Conservation (phyloP, 805 yeast genomes). For the Teunomyces tritomae region DNA sequence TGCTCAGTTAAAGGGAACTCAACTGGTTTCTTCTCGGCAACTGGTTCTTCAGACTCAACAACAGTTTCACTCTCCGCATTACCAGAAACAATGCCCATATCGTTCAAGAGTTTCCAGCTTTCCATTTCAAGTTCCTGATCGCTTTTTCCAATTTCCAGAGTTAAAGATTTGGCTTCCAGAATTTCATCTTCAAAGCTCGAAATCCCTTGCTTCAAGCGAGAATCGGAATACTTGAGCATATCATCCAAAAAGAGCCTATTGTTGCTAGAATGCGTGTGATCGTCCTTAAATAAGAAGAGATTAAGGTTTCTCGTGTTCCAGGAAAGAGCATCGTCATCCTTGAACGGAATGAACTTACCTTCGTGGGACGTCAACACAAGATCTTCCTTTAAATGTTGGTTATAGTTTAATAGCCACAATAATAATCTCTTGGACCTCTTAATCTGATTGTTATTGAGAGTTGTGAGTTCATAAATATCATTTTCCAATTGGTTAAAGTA, state of each 20-base stretch:
- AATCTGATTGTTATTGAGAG: slow-evolving; percentile 27
- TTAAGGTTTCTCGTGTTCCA: slow-evolving; percentile 28
- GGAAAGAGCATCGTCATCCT: slow-evolving; percentile 28
- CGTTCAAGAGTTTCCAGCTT: slow-evolving; percentile 17
- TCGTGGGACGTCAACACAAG: slow-evolving; percentile 13
- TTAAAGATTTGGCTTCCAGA: slow-evolving; percentile 14
- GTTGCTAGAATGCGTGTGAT: not conserved
- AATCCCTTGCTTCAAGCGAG: slow-evolving; percentile 9
- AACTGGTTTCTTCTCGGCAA: not conserved
- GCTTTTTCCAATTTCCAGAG: slow-evolving; percentile 6
- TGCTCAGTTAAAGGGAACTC: slow-evolving; percentile 6
- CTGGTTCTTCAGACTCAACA: slow-evolving; percentile 1
- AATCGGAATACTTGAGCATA: slow-evolving; percentile 15
- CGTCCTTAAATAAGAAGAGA: slow-evolving; percentile 6
- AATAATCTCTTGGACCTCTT: slow-evolving; percentile 36
- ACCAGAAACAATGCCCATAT: slow-evolving; percentile 13
- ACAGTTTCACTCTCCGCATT: not conserved
- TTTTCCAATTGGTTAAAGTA: slow-evolving; percentile 27
- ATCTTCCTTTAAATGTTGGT: slow-evolving; percentile 20
- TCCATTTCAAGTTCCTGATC: slow-evolving; percentile 8
- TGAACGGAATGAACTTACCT: slow-evolving; percentile 21
- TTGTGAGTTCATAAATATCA: slow-evolving; percentile 27
- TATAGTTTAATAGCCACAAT: slow-evolving; percentile 38
- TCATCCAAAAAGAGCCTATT: slow-evolving; percentile 6
- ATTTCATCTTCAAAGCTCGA: slow-evolving; percentile 12